Percentiles rank a stretch among this genome's conserved stretches.
phyloP scores from a whole-genome alignment of 441 rosid genomes.

The Erysimum pusillum region DNA sequence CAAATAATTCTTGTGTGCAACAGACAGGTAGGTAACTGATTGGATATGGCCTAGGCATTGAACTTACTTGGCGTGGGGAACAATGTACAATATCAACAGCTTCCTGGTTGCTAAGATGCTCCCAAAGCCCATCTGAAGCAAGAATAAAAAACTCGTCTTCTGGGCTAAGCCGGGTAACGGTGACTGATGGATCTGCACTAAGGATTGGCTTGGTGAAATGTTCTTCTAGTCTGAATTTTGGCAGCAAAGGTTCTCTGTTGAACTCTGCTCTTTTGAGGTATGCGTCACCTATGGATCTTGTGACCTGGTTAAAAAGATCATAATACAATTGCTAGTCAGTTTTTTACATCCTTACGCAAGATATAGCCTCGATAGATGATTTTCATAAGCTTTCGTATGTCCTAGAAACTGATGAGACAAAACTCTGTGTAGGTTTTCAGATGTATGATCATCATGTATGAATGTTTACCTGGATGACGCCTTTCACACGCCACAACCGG shows the following conservation, averaged over 20 bases:
- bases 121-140: slow-evolving; percentile 81
- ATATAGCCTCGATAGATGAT: background rate
- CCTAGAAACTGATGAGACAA: background rate
- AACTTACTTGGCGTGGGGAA: slow-evolving; percentile 59
- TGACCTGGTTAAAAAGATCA: slow-evolving; percentile 51
- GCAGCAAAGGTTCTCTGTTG: slow-evolving; percentile 65
- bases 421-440: background rate
- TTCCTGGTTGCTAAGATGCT: slow-evolving; percentile 65
- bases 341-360: slow-evolving; percentile 20
- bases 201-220: slow-evolving; percentile 61
- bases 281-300: slow-evolving; percentile 74
- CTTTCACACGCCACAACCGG: slow-evolving; percentile 72
- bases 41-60: background rate
- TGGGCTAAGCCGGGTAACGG: slow-evolving; percentile 51
- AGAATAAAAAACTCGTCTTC: slow-evolving; percentile 67
- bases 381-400: background rate
- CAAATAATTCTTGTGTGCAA: slow-evolving; percentile 21
- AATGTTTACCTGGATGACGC: slow-evolving; percentile 63
- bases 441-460: slow-evolving; percentile 19
- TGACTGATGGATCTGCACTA: slow-evolving; percentile 62
- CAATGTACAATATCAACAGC: slow-evolving; percentile 61
- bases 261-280: slow-evolving; percentile 69
- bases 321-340: slow-evolving; percentile 22
- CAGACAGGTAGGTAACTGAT: background rate
- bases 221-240: slow-evolving; percentile 56